Evolutionary conservation across 2,329 filamentous ascomycete genomes (phyloP), one percentile per base, ranked within the genome.

Genomic region (Colletotrichum sublineola): DNA sequence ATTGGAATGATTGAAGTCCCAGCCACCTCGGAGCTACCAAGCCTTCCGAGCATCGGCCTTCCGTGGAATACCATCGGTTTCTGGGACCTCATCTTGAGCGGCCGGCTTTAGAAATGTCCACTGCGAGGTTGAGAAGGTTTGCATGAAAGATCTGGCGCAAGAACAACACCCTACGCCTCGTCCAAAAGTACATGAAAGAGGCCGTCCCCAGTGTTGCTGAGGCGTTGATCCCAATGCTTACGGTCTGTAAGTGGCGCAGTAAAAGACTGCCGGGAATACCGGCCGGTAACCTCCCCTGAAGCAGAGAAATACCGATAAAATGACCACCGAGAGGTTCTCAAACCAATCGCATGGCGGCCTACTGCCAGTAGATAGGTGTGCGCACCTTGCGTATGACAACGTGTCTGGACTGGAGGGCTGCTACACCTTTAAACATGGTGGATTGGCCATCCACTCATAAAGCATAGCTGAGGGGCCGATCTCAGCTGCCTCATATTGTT

Each of bases 121-220:
- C 9, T 79, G 83, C 64, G 79, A 81, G 64, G 80, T 83, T 29
- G 81, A 84, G 72, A 84, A 83, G 70, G 81, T 86, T 3, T 84
- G 86, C n/a, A 80, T 87, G 55, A 84, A 84, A 84, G 0, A 77
- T 80, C 2, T 87, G 85, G 86, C 75, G 84, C 18, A 78, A 77
- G 44, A 84, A 86, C 68, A 80, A 80, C 77, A 73, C 31, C 24
- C 77, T 84, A 36, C 81, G 84, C 64, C 80, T 82, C 4, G 77
- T 85, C 1, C 86, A 86, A 3, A 77, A 83, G 40, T 82, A 86
- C 70, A 85, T 84, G 82, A 81, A 83, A 67, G 80, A 82, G 12
- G 81, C 82, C 40, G 78, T 86, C 15, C 73, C 79, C 29, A 82
- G 85, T 40, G 80, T 82, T 7, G 80, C 86, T 1, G 82, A 82